phyloP scores from a whole-genome alignment of 2,329 filamentous ascomycete genomes.

The Lasiodiplodia sp. region DNA sequence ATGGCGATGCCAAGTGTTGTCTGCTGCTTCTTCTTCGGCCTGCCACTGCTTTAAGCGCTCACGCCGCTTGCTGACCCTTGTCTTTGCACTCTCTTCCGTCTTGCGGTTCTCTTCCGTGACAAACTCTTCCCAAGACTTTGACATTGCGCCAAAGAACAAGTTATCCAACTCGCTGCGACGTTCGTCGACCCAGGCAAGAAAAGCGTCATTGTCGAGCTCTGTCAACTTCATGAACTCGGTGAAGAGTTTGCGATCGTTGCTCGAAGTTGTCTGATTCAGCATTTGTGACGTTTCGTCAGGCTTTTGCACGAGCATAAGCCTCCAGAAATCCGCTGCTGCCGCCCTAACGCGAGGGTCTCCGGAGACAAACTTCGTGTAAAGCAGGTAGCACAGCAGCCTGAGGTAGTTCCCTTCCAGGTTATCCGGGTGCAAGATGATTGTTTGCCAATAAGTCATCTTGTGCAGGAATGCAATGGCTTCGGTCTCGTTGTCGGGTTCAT shows the following conservation, averaged over 20 bases:
- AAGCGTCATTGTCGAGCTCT: slow-evolving; percentile 87
- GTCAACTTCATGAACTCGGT: slow-evolving; percentile 83
- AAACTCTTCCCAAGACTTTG: slow-evolving; percentile 87
- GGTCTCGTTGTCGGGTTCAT: slow-evolving; percentile 67
- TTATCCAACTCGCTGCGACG: slow-evolving; percentile 79
- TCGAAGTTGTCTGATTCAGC: slow-evolving; percentile 73
- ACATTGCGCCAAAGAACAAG: slow-evolving; percentile 82
- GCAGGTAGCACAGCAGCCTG: slow-evolving; percentile 86
- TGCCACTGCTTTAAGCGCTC: slow-evolving; percentile 86
- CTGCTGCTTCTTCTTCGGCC: slow-evolving; percentile 69
- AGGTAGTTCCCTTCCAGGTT: slow-evolving; percentile 82
- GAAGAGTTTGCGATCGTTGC: slow-evolving; percentile 74
- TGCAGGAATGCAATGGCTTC: slow-evolving; percentile 77
- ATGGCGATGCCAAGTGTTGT: slow-evolving; percentile 79
- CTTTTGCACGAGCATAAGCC: slow-evolving; percentile 93
- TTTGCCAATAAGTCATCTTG: slow-evolving; percentile 95
- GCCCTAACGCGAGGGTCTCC: slow-evolving; percentile 70
- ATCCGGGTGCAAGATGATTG: slow-evolving; percentile 80
- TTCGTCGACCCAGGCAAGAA: slow-evolving; percentile 86
- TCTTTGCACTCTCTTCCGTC: slow-evolving; percentile 77
- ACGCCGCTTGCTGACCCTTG: slow-evolving; percentile 74
- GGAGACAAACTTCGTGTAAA: slow-evolving; percentile 88
- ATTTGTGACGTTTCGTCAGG: slow-evolving; percentile 79
- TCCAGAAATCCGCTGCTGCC: slow-evolving; percentile 82
- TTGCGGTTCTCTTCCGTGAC: slow-evolving; percentile 81